Evolutionary conservation across 176 grass and related monocot genomes (phyloP).

Genomic region (Rhynchospora tenuis): DNA sequence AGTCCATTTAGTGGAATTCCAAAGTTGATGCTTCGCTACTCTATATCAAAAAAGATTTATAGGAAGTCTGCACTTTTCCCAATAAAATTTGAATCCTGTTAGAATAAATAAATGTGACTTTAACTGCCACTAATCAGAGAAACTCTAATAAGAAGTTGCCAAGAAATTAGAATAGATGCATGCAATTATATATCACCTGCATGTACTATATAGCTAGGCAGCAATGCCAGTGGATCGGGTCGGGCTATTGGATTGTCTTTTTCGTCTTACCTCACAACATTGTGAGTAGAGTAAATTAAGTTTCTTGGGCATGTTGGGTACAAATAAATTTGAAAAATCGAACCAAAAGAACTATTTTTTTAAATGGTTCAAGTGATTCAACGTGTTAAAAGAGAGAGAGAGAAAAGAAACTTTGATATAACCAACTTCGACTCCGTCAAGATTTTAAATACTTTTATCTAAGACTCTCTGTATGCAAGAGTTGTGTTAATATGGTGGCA

Average conservation of each 20-base stretch:
- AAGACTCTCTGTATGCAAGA: too few relatives aligned
- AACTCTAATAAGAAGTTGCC: background rate
- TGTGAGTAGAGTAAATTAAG: background rate
- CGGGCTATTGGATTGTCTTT: too few relatives aligned
- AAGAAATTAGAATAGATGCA: background rate
- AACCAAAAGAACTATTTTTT: too few relatives aligned
- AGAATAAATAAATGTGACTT: background rate
- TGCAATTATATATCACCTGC: background rate
- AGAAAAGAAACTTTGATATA: too few relatives aligned
- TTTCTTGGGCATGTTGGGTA: too few relatives aligned
- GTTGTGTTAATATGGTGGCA: too few relatives aligned
- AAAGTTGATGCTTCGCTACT: background rate
- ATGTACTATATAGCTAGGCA: too few relatives aligned
- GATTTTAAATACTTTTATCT: too few relatives aligned
- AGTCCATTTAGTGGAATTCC: background rate
- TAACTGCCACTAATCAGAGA: background rate
- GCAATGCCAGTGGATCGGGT: background rate
- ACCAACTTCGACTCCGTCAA: too few relatives aligned
- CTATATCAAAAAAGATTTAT: background rate
- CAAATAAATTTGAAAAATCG: too few relatives aligned
- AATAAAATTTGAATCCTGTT: background rate
- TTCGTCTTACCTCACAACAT: background rate
- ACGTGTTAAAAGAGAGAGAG: too few relatives aligned
- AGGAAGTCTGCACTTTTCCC: background rate
- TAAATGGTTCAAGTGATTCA: too few relatives aligned